A percentile compares a stretch with the other conserved stretches of the same genome.
Conservation (phyloP, 2,329 filamentous ascomycete genomes). For the Aspergillus arachidicola region DNA sequence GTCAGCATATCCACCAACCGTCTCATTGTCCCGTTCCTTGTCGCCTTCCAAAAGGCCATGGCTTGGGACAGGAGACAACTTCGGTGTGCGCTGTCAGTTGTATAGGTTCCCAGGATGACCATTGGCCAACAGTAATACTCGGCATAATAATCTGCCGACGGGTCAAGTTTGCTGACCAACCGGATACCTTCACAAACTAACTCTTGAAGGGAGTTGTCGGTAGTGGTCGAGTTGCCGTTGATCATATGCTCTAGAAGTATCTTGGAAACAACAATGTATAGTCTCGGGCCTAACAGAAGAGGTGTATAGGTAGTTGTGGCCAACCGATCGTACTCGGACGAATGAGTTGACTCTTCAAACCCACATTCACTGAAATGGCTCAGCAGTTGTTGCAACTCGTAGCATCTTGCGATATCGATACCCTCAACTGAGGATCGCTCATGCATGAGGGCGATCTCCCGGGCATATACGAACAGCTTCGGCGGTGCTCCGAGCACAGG, state of each 20-base stretch:
- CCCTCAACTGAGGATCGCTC: slow-evolving; percentile 3
- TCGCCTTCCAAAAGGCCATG: slow-evolving; percentile 23
- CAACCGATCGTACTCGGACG: neutral
- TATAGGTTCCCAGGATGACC: slow-evolving; percentile 21
- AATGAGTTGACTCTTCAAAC: too few relatives aligned
- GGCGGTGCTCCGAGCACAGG: slow-evolving; percentile 26
- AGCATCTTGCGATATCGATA: neutral
- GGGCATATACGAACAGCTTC: slow-evolving; percentile 24
- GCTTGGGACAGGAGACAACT: slow-evolving; percentile 20
- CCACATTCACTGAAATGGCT: neutral
- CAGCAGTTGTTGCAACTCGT: slow-evolving; percentile 8
- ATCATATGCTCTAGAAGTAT: slow-evolving; percentile 20
- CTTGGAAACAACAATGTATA: slow-evolving; percentile 21
- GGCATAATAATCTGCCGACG: slow-evolving; percentile 27
- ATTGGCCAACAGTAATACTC: slow-evolving; percentile 33
- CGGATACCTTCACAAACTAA: slow-evolving; percentile 19
- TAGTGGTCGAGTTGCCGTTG: neutral
- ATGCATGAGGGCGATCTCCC: slow-evolving; percentile 16
- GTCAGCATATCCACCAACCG: slow-evolving; percentile 22
- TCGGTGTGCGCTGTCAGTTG: slow-evolving; percentile 8
- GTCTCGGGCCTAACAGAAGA: slow-evolving; percentile 10
- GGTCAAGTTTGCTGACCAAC: slow-evolving; percentile 18
- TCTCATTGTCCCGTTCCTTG: slow-evolving; percentile 28
- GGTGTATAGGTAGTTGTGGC: neutral
- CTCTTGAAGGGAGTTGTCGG: neutral